Percentiles rank a stretch among this genome's conserved stretches.
phyloP scores from a whole-genome alignment of 257 asterid genomes.

The Henckelia pumila region DNA sequence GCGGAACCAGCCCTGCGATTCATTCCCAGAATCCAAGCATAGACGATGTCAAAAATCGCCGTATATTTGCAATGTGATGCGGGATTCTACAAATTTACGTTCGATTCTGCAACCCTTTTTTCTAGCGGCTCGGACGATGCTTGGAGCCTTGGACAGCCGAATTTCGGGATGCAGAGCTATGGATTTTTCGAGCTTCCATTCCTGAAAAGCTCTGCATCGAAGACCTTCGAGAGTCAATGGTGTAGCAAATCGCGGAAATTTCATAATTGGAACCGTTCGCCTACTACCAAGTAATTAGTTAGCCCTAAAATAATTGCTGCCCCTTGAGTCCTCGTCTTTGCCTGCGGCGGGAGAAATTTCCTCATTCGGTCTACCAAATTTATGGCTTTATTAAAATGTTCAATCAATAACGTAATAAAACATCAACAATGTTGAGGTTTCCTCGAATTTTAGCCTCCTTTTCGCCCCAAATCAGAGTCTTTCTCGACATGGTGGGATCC shows the following conservation, averaged over 20 bases:
- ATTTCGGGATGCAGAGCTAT: neutral
- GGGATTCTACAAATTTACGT: neutral
- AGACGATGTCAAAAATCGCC: too few relatives aligned
- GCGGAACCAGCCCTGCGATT: too few relatives aligned
- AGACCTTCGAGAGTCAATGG: neutral
- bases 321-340: too few relatives aligned
- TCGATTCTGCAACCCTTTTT: too few relatives aligned
- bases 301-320: neutral
- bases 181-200: neutral
- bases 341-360: neutral
- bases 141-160: too few relatives aligned
- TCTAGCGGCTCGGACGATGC: too few relatives aligned
- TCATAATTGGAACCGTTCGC: neutral
- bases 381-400: neutral
- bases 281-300: neutral
- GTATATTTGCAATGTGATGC: neutral
- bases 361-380: neutral
- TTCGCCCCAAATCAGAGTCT: neutral
- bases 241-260: neutral
- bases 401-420: neutral
- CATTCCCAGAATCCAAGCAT: too few relatives aligned
- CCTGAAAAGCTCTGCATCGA: neutral
- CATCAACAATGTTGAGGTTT: neutral
- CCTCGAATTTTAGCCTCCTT: neutral
- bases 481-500: neutral